Evolutionary conservation across 208 protist genomes (phyloP).

Genomic region (Wallacemonas sp.): DNA sequence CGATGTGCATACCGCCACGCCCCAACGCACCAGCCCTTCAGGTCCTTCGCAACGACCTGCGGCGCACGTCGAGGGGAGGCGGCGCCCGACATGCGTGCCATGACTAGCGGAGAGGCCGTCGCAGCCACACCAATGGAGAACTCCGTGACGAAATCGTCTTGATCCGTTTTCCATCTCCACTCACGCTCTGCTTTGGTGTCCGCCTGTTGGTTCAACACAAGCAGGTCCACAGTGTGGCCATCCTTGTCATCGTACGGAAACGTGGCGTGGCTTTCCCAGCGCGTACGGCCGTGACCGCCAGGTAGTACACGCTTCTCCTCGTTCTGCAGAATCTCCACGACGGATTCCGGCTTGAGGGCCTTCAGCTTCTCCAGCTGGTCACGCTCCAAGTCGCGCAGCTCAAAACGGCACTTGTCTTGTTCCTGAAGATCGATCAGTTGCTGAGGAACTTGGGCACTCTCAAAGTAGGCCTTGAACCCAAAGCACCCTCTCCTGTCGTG

Average conservation of each 20-base stretch:
- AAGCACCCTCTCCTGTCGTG: conserved; percentile 27
- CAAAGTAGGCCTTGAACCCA: conserved; percentile 53
- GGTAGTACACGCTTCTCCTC: conserved; percentile 27
- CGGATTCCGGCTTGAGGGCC: conserved; percentile 25
- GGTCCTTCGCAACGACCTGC: conserved; percentile 38
- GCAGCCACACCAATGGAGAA: too few species aligned
- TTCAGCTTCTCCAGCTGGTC: conserved; percentile 40
- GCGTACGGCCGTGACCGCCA: neutral
- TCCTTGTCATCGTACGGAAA: conserved; percentile 60
- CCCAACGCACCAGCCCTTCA: conserved; percentile 58
- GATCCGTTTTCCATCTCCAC: conserved; percentile 46
- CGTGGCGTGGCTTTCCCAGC: conserved; percentile 52
- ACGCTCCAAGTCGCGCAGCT: conserved; percentile 53
- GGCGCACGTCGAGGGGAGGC: neutral
- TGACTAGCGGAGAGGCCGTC: too few species aligned
- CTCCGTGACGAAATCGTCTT: conserved; percentile 3
- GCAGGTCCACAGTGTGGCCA: conserved; percentile 48
- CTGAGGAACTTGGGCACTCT: conserved; percentile 34
- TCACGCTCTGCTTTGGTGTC: conserved; percentile 1
- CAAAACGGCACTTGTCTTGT: conserved; percentile 57
- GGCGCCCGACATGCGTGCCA: too few species aligned
- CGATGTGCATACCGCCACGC: conserved; percentile 59
- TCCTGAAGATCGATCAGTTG: conserved; percentile 62
- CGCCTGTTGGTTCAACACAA: conserved; percentile 29
- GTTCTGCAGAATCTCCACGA: conserved; percentile 55